phyloP scores from a whole-genome alignment of 106 monocot species.

The Triglochin maritima region DNA sequence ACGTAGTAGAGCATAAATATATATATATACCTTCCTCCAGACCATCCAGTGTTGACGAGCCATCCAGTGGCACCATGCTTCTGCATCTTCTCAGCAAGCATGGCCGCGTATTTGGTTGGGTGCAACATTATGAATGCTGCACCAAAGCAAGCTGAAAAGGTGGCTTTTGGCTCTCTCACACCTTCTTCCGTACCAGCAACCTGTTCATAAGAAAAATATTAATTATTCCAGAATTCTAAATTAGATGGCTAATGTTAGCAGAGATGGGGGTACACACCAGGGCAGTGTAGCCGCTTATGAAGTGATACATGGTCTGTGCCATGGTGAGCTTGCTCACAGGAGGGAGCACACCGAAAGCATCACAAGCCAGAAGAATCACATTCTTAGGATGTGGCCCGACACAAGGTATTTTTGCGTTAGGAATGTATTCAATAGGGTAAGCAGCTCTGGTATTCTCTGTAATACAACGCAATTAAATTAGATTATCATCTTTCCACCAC shows the following conservation, averaged over 20 bases:
- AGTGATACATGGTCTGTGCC: slow-evolving; percentile 97
- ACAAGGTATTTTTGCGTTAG: slow-evolving; percentile 89
- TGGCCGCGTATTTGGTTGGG: slow-evolving; percentile 84
- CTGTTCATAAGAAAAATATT: slow-evolving; percentile 10
- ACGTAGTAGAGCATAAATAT: not conserved
- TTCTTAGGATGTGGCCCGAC: slow-evolving; percentile 90
- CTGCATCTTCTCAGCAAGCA: slow-evolving; percentile 94
- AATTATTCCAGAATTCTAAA: too few species aligned
- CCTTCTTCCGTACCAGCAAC: slow-evolving; percentile 96
- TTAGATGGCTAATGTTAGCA: not conserved
- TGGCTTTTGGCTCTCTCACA: slow-evolving; percentile 89
- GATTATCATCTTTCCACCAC: not conserved
- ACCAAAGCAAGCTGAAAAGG: slow-evolving; percentile 96
- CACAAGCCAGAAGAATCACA: slow-evolving; percentile 88
- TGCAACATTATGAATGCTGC: slow-evolving; percentile 97
- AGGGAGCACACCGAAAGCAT: slow-evolving; percentile 91
- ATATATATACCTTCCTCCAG: slow-evolving; percentile 66
- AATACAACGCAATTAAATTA: not conserved
- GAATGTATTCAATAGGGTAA: slow-evolving; percentile 94
- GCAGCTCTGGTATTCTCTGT: slow-evolving; percentile 93
- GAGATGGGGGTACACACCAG: slow-evolving; percentile 22
- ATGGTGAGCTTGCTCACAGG: slow-evolving; percentile 90
- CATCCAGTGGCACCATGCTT: slow-evolving; percentile 79
- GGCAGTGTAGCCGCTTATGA: slow-evolving; percentile 95
- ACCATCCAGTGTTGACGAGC: slow-evolving; percentile 99